Evolutionary conservation across 768 basidiomycete genomes (phyloP), one percentile per base, ranked within the genome.

Genomic region (Podaxis sp.): DNA sequence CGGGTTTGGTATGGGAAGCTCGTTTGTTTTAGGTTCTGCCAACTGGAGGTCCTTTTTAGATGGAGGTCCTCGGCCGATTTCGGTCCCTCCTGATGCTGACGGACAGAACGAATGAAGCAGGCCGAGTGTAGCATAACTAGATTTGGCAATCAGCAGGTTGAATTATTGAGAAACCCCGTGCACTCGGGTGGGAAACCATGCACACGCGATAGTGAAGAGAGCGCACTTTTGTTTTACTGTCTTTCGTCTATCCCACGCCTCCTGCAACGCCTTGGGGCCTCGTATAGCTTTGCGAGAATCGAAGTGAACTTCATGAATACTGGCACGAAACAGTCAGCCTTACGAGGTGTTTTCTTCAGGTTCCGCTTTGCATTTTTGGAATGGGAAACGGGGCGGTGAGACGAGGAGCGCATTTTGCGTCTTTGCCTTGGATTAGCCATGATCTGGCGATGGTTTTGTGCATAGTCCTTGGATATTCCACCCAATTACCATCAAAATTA

Each of bases 371-470:
- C 87, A 69, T 87, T 82, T 53, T 79, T 82, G 12, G 92, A 89
- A 64, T 91, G 91, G 38, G 87, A 87, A 56, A 93, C 83, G 22
- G 88, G 76, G 66, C 79, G 87, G 73, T 93, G 82, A n/a, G 85
- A 79, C 17, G 87, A 85, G 25, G 94, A 95, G 47, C 89, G 86
- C 22, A 83, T 74, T 78, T 98, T 98, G 68, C 88, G 85, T 64
- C 95, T 84, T 75, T 98, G 96, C 60, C 96, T 87, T 66, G 96
- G 96, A 74, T 97, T 98, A 59, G 88, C 94, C 96, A 98, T 97
- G 22, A 25, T 71, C 43, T 25, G 54, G 61, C 40, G 49, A 12
- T 8, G 22, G 22, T 11, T 22, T 22, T 49, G 25, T 11, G 22
- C 7, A 12, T 19, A 22, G 7, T 19, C 49, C 7, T 9, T 50